A percentile compares a stretch with the other conserved stretches of the same genome.
phyloP scores from a whole-genome alignment of 768 basidiomycete species.

The Lactarius deliciosus region DNA sequence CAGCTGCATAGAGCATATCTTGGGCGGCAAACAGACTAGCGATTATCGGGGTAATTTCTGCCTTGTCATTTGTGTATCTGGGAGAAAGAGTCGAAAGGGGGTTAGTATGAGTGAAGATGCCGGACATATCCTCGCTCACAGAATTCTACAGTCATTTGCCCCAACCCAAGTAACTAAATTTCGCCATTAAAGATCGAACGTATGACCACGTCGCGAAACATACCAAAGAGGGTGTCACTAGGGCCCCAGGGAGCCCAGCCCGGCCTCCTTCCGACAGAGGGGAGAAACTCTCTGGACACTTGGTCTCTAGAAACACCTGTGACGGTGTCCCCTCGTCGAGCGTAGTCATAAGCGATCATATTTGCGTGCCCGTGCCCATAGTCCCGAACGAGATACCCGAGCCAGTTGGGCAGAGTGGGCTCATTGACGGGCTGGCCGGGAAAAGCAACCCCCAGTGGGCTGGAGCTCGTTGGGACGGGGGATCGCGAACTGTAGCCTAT shows the following conservation, averaged over 20 bases:
- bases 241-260: constrained; percentile 44
- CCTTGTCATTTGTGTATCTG: constrained; percentile 13
- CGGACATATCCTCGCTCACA: constrained; percentile 12
- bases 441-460: constrained; percentile 26
- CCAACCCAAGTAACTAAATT: constrained; percentile 56
- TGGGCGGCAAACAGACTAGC: constrained; percentile 43
- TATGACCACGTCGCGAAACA: constrained; percentile 22
- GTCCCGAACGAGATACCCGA: constrained; percentile 26
- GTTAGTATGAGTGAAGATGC: constrained; percentile 35
- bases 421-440: constrained; percentile 22
- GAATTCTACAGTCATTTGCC: constrained; percentile 50
- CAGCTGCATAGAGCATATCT: constrained; percentile 47
- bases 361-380: constrained; percentile 27
- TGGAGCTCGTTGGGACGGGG: constrained; percentile 21
- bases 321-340: constrained; percentile 30
- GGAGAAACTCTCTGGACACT: constrained; percentile 25
- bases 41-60: constrained; percentile 25
- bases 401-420: constrained; percentile 26
- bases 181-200: background rate
- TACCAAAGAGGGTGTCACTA: constrained; percentile 49
- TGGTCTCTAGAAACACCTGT: constrained; percentile 28
- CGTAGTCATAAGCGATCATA: constrained; percentile 29
- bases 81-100: background rate
- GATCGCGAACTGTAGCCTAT: constrained; percentile 26
- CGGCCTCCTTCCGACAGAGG: constrained; percentile 38